These are phyloP conservation scores for Filosporella fistucella DNA, from an alignment of 495 filamentous ascomycete species.

Conservation along the genomic window DNA sequence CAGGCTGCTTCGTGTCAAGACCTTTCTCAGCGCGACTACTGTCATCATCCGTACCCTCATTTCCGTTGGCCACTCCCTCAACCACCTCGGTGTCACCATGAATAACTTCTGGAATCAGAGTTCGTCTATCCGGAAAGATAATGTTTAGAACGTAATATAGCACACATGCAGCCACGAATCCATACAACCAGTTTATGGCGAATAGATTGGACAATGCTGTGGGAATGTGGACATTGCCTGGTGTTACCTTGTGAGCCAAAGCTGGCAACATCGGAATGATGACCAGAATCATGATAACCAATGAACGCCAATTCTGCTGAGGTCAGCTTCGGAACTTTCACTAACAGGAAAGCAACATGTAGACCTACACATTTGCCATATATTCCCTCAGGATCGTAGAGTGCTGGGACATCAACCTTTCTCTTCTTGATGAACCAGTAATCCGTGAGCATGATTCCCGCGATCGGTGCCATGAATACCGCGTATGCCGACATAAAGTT, in stretches of 20 bases:
- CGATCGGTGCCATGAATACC: constrained; percentile 41
- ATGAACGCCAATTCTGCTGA: background rate
- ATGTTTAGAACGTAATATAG: background rate
- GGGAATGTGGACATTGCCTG: background rate
- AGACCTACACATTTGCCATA: constrained; percentile 1
- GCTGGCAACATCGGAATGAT: background rate
- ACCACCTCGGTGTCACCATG: background rate
- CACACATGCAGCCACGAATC: background rate
- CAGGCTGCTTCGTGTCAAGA: background rate
- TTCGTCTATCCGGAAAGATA: background rate
- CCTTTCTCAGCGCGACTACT: constrained; percentile 2
- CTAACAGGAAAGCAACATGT: background rate
- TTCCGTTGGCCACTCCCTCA: background rate
- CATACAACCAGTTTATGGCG: constrained; percentile 1
- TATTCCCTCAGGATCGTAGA: constrained; percentile 1
- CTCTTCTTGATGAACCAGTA: constrained; percentile 18
- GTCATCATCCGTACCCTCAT: background rate
- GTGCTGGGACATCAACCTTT: background rate
- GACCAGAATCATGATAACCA: background rate
- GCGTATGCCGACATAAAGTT: constrained; percentile 41
- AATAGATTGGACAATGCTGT: background rate
- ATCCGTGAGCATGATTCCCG: constrained; percentile 41
- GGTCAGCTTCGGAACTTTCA: background rate
- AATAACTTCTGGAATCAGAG: background rate
- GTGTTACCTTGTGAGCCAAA: background rate